Base-by-base conservation (phyloP, 305 asterid species). In the Fraxinus ornus region DNA sequence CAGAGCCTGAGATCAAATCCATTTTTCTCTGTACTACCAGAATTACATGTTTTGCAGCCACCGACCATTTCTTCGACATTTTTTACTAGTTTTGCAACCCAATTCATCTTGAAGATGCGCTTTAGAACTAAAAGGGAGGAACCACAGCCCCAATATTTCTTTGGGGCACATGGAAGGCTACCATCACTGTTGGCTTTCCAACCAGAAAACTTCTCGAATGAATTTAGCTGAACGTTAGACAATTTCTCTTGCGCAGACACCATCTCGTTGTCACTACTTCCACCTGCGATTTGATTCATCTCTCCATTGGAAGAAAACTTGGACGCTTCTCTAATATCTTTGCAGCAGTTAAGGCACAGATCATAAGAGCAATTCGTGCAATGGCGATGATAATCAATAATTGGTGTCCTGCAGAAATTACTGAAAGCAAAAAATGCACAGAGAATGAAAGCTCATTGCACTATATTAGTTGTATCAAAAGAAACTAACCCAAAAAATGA, bases 301-400 rank as follows among this genome's bases (percentile, higher is more conserved):
- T 90, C 90, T 81, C 86, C 87, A 77, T 85, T 84, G 39, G 74
- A 35, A 12, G 88, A 84, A 81, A 86, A 87, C 82, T 36, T 81
- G 78, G 95, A 89, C 79, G 94, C 93, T 83, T 91, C 91, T 85
- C 98, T 89, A 57, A 96, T 81, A 84, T 93, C 97, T 88, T 89
- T 95, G 94, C 99, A 93, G 94, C 99, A 96, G 85, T 89, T 89
- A 79, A 96, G 98, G 91, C 99, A 96, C 83, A 96, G 90, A 89
- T 96, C 99, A 88, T 93, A 96, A 15, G 97, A 91, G 95, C 99
- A 96, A 82, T 83, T 91, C 76, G 90, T 87, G 88, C 99, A 96
- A 79, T 93, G 98, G 78, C 98, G 89, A 86, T 96, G 99, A 89
- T 94, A 96, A 89, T 96, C 99, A 82, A 94, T 88, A 82, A 96